Evolutionary conservation across 2,329 filamentous ascomycete species (phyloP), one percentile per base, ranked within the genome.

Genomic region (Dryadomyces quercus-mongolicae): DNA sequence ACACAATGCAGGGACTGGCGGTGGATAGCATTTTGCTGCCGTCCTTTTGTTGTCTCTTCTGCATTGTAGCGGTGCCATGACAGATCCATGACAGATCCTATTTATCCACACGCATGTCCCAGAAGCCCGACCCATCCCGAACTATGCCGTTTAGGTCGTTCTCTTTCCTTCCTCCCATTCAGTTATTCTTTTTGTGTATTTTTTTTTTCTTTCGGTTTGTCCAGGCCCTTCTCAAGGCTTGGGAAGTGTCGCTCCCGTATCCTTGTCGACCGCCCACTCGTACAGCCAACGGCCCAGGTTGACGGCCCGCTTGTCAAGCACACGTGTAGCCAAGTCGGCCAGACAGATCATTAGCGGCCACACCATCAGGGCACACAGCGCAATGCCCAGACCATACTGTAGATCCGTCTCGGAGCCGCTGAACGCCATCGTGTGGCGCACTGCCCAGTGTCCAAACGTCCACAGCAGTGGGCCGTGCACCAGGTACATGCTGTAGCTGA

Each of bases 401-500:
- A 62, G 47, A 18, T 50, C 13, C 8, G 70, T 71, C 53, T 77
- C 73, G 5, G 66, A 66, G 6, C 77, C 77, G 0, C 72, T 78
- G 42, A 75, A 44, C 13, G 64, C 62, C 2, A 47, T 51, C 18
- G 50, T 45, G 20, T 49, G 36, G 18, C 45, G 25, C 2, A 50
- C 53, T 5, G 43, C 44, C 52, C 51, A 56, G 64, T 73, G 80
- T 12, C 78, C 78, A 18, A 75, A 60, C 2, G 72, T 72, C 60
- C 80, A 77, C 61, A 76, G 71, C 2, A 75, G 71, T 3, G 77
- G 75, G 0, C 78, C 77, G 62, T 84, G 80, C 68, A 82, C 75
- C 15, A 84, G 71, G 63, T 84, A 84, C 25, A 84, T 62, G 51
- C 77, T 74, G 62, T 80, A 84, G 52, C 77, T 81, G 59, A 83